phyloP scores from a whole-genome alignment of 106 monocot genomes.

The Dioscorea dumetorum region DNA sequence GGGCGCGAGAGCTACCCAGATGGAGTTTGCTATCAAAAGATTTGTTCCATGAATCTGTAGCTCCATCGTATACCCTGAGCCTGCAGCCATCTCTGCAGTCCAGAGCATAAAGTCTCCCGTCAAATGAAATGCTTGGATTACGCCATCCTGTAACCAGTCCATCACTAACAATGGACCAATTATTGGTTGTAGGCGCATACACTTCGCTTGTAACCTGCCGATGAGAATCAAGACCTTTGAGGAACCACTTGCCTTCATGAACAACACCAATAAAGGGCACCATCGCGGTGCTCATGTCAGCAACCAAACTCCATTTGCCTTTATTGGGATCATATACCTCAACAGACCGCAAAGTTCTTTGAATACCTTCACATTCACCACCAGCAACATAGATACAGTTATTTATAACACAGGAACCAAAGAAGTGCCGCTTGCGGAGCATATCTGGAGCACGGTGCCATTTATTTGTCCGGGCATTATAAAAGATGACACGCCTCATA shows the following conservation, averaged over 20 bases:
- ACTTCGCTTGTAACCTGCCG: slow-evolving; percentile 19
- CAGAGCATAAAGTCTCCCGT: slow-evolving; percentile 19
- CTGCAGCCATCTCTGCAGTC: slow-evolving; percentile 24
- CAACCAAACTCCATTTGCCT: slow-evolving; percentile 15
- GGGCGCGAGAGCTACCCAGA: slow-evolving; percentile 12
- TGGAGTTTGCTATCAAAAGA: slow-evolving; percentile 17
- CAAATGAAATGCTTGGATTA: slow-evolving; percentile 16
- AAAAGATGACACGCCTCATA: slow-evolving; percentile 32
- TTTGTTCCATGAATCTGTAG: slow-evolving; percentile 17
- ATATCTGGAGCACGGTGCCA: slow-evolving; percentile 34
- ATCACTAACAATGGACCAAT: slow-evolving; percentile 11
- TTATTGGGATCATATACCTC: slow-evolving; percentile 30
- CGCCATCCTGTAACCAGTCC: slow-evolving; percentile 18
- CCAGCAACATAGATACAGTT: slow-evolving; percentile 30
- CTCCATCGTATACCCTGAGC: slow-evolving; percentile 15
- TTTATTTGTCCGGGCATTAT: slow-evolving; percentile 24
- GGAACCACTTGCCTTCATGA: slow-evolving; percentile 26
- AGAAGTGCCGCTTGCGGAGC: slow-evolving; percentile 21
- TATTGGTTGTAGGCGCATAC: slow-evolving; percentile 9
- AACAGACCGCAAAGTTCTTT: slow-evolving; percentile 13
- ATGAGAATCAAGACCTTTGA: slow-evolving; percentile 23
- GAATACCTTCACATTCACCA: slow-evolving; percentile 27
- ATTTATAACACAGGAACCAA: slow-evolving; percentile 29
- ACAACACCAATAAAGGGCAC: slow-evolving; percentile 22
- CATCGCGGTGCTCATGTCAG: slow-evolving; percentile 21